These are phyloP conservation scores for Bipolaris gigantea DNA, from an alignment of 2,329 filamentous ascomycete species.

Conservation along the genomic window DNA sequence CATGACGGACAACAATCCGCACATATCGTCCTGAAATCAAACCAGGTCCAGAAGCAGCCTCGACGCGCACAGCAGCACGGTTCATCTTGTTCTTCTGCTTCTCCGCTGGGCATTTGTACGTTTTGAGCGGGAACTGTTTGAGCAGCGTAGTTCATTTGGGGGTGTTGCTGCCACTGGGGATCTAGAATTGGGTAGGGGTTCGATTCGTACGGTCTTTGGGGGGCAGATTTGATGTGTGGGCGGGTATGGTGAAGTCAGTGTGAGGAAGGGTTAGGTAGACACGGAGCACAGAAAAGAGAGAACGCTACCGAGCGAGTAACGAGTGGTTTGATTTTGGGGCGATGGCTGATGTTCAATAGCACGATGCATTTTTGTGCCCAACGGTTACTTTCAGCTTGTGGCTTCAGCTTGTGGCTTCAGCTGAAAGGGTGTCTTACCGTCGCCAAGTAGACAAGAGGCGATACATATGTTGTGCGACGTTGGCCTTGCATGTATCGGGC, in stretches of 20 bases:
- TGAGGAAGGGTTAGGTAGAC: too few species aligned
- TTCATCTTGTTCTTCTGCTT: background rate
- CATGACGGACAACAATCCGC: background rate
- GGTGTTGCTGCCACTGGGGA: background rate
- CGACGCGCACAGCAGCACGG: background rate
- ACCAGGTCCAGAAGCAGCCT: background rate
- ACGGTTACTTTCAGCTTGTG: too few species aligned
- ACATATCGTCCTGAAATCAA: background rate
- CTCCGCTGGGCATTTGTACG: background rate
- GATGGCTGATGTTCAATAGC: too few species aligned
- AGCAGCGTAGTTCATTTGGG: background rate
- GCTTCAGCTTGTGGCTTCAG: too few species aligned
- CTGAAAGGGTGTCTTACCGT: too few species aligned
- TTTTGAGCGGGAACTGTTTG: background rate
- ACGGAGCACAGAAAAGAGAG: too few species aligned
- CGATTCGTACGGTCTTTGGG: background rate
- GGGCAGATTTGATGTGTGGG: background rate
- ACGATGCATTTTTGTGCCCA: too few species aligned
- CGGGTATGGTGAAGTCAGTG: background rate
- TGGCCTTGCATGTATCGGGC: too few species aligned
- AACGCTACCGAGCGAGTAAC: too few species aligned
- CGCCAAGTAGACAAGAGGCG: too few species aligned
- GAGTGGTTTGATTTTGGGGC: too few species aligned
- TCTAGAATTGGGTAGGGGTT: background rate
- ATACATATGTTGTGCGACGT: too few species aligned